Evolutionary conservation across 805 yeast genomes (phyloP), one percentile per base, ranked within the genome.

Genomic region (Sungouiozyma intestinalis): DNA sequence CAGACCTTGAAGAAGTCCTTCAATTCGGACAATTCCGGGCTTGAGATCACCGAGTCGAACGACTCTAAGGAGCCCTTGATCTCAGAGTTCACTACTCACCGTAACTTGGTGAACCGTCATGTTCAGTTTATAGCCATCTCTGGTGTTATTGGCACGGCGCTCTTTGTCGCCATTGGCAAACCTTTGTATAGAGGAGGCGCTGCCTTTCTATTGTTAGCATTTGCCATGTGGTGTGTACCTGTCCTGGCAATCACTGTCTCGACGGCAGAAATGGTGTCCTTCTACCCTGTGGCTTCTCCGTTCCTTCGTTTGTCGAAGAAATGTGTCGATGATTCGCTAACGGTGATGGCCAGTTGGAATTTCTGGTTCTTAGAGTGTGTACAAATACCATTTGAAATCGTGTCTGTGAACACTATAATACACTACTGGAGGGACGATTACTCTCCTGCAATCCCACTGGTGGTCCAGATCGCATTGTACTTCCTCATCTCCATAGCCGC

Each of bases 341-440:
- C 82, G 49, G 73, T 81, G 36, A 74, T 74, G 69, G 76, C 82
- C 2, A 87, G 90, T 20, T 84, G 85, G 81, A 83, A 84, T 55
- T 84, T 81, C 54, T 82, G 83, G 74, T 67, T 83, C 47, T 65
- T 83, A 52, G 81, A 82, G 56, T 80, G 87, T 48, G 78, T 83
- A 0, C 77, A 79, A 45, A 81, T 85, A 39, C 95, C 95, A 2
- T 83, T 79, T 53, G 95, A 86, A 62, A 79, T 85, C 41, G 82
- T 82, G 6, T 82, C 87, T 5, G 88, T 81, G 7, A 82, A 84
- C 50, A 72, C 85, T 13, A 77, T 85, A 52, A 70, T 85, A 38
- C 87, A 85, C 54, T 85, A 69, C 53, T 85, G 95, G 95, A 68
- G 84, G 46, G 77, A 76, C 47, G 88, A 78, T 51, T 84, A 77